phyloP scores from a whole-genome alignment of 805 yeast species.

The Hanseniaspora meyeri region DNA sequence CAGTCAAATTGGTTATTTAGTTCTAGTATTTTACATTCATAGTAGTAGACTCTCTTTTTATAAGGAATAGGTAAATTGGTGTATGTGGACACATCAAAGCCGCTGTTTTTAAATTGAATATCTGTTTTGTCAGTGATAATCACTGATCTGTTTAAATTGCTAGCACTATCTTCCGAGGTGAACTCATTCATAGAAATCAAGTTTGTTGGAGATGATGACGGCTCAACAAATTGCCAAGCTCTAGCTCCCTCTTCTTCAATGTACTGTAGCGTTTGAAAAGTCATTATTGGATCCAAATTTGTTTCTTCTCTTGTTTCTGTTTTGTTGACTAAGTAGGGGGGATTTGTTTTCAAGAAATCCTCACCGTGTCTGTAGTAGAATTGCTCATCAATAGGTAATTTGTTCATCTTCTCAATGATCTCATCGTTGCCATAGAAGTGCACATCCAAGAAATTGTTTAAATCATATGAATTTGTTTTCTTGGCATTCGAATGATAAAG shows the following conservation, averaged over 20 bases:
- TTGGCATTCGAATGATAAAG: slow-evolving; percentile 11
- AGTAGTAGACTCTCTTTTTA: slow-evolving; percentile 74
- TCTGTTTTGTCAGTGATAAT: slow-evolving; percentile 55
- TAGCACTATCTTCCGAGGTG: background rate
- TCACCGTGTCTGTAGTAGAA: slow-evolving; percentile 32
- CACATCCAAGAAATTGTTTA: slow-evolving; percentile 51
- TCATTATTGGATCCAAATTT: slow-evolving; percentile 26
- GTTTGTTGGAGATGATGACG: slow-evolving; percentile 20
- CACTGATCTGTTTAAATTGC: slow-evolving; percentile 37
- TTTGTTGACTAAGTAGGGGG: slow-evolving; percentile 34
- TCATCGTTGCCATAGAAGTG: slow-evolving; percentile 31
- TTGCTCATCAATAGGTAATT: slow-evolving; percentile 37
- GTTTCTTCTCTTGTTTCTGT: slow-evolving; percentile 19
- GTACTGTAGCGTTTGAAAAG: slow-evolving; percentile 29
- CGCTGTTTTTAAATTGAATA: slow-evolving; percentile 42
- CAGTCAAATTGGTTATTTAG: slow-evolving; percentile 28
- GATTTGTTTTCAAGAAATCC: slow-evolving; percentile 28
- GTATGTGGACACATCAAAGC: slow-evolving; percentile 53
- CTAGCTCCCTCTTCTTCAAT: slow-evolving; percentile 79
- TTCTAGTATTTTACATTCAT: slow-evolving; percentile 74
- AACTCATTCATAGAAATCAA: slow-evolving; percentile 25
- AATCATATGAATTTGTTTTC: slow-evolving; percentile 25
- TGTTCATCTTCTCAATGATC: slow-evolving; percentile 48
- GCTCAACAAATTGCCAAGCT: slow-evolving; percentile 76
- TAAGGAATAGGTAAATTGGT: slow-evolving; percentile 79